These are phyloP conservation scores for Pochonia chlamydosporia DNA, from an alignment of 2,329 filamentous ascomycete species.

Conservation along the genomic window DNA sequence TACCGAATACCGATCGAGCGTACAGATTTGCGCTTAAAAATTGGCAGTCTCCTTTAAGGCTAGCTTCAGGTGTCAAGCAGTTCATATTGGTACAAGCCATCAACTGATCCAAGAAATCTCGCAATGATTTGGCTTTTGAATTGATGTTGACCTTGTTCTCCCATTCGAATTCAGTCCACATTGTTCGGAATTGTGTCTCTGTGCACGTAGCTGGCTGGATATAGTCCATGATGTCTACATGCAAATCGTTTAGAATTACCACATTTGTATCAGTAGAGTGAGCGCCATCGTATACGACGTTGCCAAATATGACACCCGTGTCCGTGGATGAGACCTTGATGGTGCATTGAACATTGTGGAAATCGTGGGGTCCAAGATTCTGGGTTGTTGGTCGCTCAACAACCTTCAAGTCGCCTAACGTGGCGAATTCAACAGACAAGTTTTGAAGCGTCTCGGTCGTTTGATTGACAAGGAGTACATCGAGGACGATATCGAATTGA, in stretches of 20 bases:
- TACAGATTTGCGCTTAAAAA: slow-evolving; percentile 97
- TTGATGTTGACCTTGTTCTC: slow-evolving; percentile 99
- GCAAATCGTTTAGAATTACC: slow-evolving; percentile 95
- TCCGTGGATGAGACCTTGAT: slow-evolving; percentile 98
- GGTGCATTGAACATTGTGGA: slow-evolving; percentile 96
- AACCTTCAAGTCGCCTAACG: slow-evolving; percentile 93
- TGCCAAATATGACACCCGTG: slow-evolving; percentile 97
- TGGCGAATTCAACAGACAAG: slow-evolving; percentile 96
- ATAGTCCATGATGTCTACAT: slow-evolving; percentile 99
- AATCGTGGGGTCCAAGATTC: slow-evolving; percentile 91
- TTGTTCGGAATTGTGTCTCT: slow-evolving; percentile 97
- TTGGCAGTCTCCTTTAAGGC: slow-evolving; percentile 93
- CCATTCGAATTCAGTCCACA: slow-evolving; percentile 99
- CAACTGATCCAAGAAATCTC: slow-evolving; percentile 86
- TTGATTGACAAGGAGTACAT: slow-evolving; percentile 95
- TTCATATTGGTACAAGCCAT: slow-evolving; percentile 99
- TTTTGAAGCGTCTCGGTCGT: slow-evolving; percentile 96
- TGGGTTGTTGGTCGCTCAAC: slow-evolving; percentile 95
- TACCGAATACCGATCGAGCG: slow-evolving; percentile 95
- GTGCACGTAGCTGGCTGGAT: slow-evolving; percentile 96
- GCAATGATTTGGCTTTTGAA: slow-evolving; percentile 85
- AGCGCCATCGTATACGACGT: slow-evolving; percentile 93
- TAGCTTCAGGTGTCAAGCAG: slow-evolving; percentile 92
- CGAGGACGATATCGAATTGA: slow-evolving; percentile 96
- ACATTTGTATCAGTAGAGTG: slow-evolving; percentile 92